Evolutionary conservation across 805 yeast genomes (phyloP).

Genomic region (Spathaspora sp.): DNA sequence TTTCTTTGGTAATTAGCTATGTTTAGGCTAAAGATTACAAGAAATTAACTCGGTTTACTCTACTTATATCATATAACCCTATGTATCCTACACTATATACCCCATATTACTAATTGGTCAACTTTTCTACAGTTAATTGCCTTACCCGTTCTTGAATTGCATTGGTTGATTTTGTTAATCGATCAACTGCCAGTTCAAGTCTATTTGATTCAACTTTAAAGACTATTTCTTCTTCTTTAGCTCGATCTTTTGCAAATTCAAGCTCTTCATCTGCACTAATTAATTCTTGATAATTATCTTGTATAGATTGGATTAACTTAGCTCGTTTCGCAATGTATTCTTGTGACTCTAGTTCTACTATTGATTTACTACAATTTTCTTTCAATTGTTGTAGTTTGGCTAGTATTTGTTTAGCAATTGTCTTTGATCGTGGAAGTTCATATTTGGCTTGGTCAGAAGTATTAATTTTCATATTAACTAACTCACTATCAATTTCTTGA

Average conservation of each 20-base stretch:
- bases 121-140: background rate
- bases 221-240: background rate
- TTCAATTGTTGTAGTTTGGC: slow-evolving; percentile 15
- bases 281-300: slow-evolving; percentile 9
- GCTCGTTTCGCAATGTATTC: slow-evolving; percentile 4
- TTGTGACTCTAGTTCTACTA: slow-evolving; percentile 1
- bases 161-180: background rate
- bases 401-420: slow-evolving; percentile 14
- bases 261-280: slow-evolving; percentile 14
- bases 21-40: too few relatives aligned
- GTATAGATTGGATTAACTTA: slow-evolving; percentile 7
- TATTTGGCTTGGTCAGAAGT: background rate
- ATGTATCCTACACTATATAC: background rate
- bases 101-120: background rate
- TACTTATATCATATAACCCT: too few relatives aligned
- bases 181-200: background rate
- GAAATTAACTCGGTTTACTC: too few relatives aligned
- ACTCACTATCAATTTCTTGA: slow-evolving; percentile 12
- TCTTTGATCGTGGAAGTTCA: slow-evolving; percentile 13
- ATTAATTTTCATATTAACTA: slow-evolving; percentile 1
- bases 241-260: background rate
- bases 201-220: background rate
- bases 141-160: background rate
- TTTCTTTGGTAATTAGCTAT: too few relatives aligned
- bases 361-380: background rate